phyloP scores from a whole-genome alignment of 306 rosid genomes.

The Heteromeles arbutifolia region DNA sequence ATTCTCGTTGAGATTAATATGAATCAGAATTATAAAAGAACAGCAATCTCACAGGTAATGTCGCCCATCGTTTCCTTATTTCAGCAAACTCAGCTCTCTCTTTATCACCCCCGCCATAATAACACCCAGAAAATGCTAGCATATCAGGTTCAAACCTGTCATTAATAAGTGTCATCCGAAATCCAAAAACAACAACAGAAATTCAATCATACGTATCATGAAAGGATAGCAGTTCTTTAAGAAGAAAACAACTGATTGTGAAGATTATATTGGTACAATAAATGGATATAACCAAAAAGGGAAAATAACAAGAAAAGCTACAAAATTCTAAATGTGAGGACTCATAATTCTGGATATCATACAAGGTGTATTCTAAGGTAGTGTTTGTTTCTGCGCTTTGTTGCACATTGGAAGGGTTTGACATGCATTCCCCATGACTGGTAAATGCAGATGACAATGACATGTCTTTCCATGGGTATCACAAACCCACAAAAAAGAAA shows the following conservation, averaged over 20 bases:
- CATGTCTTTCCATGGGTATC: not conserved
- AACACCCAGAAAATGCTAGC: constrained; percentile 99
- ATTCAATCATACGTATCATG: not conserved
- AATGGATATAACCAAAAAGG: not conserved
- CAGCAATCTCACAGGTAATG: constrained; percentile 79
- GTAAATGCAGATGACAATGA: not conserved
- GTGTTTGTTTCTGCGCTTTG: not conserved
- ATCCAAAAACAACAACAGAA: not conserved
- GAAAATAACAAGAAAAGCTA: not conserved
- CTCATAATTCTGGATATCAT: not conserved
- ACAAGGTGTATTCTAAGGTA: not conserved
- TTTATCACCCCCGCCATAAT: constrained; percentile 96
- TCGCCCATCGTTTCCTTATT: constrained; percentile 95
- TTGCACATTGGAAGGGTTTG: not conserved
- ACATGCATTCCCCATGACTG: not conserved
- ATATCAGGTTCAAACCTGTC: constrained; percentile 98
- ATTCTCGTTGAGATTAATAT: not conserved
- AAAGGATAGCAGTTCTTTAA: not conserved
- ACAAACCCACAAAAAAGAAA: not conserved
- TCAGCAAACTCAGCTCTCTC: constrained; percentile 88
- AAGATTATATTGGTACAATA: not conserved
- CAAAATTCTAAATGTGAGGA: not conserved
- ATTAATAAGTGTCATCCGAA: constrained; percentile 27
- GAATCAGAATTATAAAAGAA: constrained; percentile 10
- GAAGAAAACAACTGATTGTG: not conserved